These are phyloP conservation scores for Tolypocladium amazonense DNA, from an alignment of 2,329 filamentous ascomycete genomes.

Conservation along the genomic window DNA sequence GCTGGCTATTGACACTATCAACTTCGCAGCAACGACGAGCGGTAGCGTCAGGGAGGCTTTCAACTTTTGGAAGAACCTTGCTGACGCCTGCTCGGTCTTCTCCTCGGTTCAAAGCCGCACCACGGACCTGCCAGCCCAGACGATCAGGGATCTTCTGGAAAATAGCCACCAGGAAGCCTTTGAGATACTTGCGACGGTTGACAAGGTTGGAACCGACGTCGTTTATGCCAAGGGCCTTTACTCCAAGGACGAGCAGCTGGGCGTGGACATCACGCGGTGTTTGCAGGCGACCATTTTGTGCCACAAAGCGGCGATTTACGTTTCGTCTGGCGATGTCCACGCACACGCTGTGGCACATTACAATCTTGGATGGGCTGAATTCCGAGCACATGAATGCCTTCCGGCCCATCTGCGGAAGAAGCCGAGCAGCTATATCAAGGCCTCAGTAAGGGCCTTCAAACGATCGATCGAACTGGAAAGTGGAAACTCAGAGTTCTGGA, in stretches of 20 bases:
- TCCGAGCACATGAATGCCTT: constrained; percentile 64
- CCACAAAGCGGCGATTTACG: constrained; percentile 75
- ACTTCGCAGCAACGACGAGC: constrained; percentile 53
- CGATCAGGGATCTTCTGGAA: constrained; percentile 48
- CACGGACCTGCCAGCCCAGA: constrained; percentile 47
- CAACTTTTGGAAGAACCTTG: constrained; percentile 91
- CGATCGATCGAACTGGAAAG: constrained; percentile 90
- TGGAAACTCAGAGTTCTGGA: constrained; percentile 95
- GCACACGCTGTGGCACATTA: constrained; percentile 95
- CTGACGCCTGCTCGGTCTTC: constrained; percentile 79
- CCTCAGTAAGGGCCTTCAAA: constrained; percentile 86
- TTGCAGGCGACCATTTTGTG: constrained; percentile 69
- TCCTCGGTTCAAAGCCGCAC: constrained; percentile 63
- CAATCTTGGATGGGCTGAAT: constrained; percentile 91
- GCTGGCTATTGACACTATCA: constrained; percentile 58
- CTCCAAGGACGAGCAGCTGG: constrained; percentile 34
- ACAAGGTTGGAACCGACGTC: constrained; percentile 44
- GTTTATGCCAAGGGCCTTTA: constrained; percentile 33
- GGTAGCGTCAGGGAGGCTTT: constrained; percentile 59
- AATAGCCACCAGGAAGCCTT: constrained; percentile 43
- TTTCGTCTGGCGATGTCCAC: constrained; percentile 63
- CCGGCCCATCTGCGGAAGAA: constrained; percentile 42
- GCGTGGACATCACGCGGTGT: constrained; percentile 43
- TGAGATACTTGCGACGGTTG: constrained; percentile 55
- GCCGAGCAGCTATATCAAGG: constrained; percentile 60